Base-by-base conservation (phyloP, 192 early-diverging fungal genomes). In the Rhizophagus clarus region DNA sequence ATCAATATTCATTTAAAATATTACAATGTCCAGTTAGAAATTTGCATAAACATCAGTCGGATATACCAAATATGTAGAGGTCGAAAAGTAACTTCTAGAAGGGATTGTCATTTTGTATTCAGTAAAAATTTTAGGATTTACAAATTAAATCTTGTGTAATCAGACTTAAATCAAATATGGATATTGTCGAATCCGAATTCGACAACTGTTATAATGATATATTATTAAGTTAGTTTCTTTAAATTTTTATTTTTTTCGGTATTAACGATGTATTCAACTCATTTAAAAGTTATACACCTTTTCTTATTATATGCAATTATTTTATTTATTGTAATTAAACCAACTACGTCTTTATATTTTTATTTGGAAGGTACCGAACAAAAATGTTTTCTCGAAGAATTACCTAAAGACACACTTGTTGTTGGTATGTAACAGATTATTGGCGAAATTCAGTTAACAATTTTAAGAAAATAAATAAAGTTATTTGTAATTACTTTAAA, bases 381-480 rank as follows among this genome's bases (percentile, higher is more conserved):
- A 82, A 91, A 94, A 81, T 99, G 97, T 86, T 99, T 99, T 79
- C 87, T 95, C 15, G 97, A 99, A 82, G 97, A 99, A 79, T 87
- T 99, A 34, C 96, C 97, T 24, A 92, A 90, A 81, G 94, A 96
- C 77, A 95, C 96, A 42, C 89, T 93, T 68, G 93, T 96, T 29
- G 89, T 92, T 29, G 95, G 97, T 91, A 84, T 74, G 7, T 63
- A 32, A 37, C 40, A 34, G 26, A 10, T 67, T 22, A 32, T 73
- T 32, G 12, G 15, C 20, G 37, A 26, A 28, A 8, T 10, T 71
- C 24, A 56, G 28, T 45, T 31, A 15, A 11, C 28, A 62, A 15
- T 7, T 9, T n/a, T n/a, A n/a, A n/a, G n/a, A n/a, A n/a, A n/a
- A n/a, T n/a, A n/a, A n/a, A n/a, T n/a, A n/a, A n/a, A n/a, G n/a